Percentiles rank a stretch among this genome's conserved stretches.
These are phyloP conservation scores for Irpex sp. DNA, from an alignment of 1,284 basidiomycete species.

Conservation along the genomic window DNA sequence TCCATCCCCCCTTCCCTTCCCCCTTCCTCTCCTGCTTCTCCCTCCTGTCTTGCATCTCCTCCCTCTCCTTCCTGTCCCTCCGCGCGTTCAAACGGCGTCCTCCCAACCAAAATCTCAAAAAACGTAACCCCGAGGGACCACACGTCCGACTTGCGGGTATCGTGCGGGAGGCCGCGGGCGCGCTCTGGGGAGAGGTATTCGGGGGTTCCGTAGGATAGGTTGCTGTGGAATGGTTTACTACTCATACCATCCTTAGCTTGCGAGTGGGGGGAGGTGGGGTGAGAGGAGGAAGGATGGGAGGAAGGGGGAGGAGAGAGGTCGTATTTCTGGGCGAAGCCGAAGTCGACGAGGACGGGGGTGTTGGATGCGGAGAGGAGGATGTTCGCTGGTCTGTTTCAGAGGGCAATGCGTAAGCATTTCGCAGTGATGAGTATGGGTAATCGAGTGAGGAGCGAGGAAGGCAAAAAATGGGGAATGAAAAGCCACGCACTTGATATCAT, in stretches of 20 bases:
- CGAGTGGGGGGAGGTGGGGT: too few species aligned
- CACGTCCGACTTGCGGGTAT: constrained; percentile 89
- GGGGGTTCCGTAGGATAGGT: constrained; percentile 85
- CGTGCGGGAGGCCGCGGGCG: constrained; percentile 80
- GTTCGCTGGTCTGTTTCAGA: constrained; percentile 71
- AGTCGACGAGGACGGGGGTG: constrained; percentile 85
- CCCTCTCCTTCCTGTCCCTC: constrained; percentile 74
- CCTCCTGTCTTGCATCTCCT: constrained; percentile 41
- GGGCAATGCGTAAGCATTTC: neutral
- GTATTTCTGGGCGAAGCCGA: constrained; percentile 88
- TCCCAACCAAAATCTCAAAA: constrained; percentile 87
- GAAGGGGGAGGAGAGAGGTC: constrained; percentile 38
- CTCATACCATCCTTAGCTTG: too few species aligned
- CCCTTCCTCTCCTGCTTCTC: constrained; percentile 35
- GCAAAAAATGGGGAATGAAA: too few species aligned
- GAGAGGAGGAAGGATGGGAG: too few species aligned
- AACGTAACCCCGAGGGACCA: constrained; percentile 93
- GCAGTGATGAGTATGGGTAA: neutral
- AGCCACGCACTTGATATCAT: constrained; percentile 80
- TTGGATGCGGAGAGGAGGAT: constrained; percentile 75
- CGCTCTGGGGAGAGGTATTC: constrained; percentile 92
- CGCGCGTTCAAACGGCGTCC: constrained; percentile 87
- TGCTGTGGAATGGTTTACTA: constrained; percentile 59
- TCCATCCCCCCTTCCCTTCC: constrained; percentile 12
- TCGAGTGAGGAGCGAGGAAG: too few species aligned